A percentile compares a stretch with the other conserved stretches of the same genome.
These are phyloP conservation scores for Fusarium caatingaense DNA, from an alignment of 2,329 filamentous ascomycete genomes.

Conservation along the genomic window DNA sequence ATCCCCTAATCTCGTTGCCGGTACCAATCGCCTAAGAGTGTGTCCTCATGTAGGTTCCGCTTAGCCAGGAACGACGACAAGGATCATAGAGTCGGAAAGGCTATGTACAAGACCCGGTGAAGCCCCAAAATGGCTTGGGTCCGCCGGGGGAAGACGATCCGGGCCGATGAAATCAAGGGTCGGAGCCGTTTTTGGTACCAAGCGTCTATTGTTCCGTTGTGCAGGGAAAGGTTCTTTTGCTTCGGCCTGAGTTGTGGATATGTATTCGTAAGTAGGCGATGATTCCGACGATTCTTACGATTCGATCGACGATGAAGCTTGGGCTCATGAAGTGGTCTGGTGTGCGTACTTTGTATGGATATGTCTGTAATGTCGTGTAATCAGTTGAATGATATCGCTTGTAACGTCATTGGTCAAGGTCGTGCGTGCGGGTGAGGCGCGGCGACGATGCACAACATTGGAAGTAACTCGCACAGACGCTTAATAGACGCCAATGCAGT, in stretches of 20 bases:
- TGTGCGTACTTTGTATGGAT: too few species aligned
- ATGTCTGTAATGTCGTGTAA: not conserved
- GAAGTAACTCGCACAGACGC: slow-evolving; percentile 33
- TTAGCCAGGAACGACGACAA: slow-evolving; percentile 34
- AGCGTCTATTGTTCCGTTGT: slow-evolving; percentile 36
- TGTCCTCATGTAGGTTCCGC: slow-evolving; percentile 24
- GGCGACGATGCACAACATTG: slow-evolving; percentile 40
- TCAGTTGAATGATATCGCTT: not conserved
- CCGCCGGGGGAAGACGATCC: slow-evolving; percentile 46
- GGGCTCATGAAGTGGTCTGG: too few species aligned
- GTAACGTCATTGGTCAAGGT: slow-evolving; percentile 23
- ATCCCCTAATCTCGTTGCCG: slow-evolving; percentile 25
- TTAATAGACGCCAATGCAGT: slow-evolving; percentile 18
- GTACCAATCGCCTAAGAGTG: slow-evolving; percentile 5
- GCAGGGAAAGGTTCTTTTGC: slow-evolving; percentile 34
- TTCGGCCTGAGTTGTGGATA: slow-evolving; percentile 30
- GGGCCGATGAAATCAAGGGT: slow-evolving; percentile 44
- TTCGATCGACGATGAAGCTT: slow-evolving; percentile 29
- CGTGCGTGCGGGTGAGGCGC: slow-evolving; percentile 40
- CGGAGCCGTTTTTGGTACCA: slow-evolving; percentile 42
- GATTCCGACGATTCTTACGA: not conserved
- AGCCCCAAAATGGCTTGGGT: slow-evolving; percentile 32
- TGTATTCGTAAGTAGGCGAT: not conserved
- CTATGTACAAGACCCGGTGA: slow-evolving; percentile 19
- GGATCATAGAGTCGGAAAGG: slow-evolving; percentile 23